Conservation (phyloP, 495 filamentous ascomycete species). For the Aspergillus olivimuriae region DNA sequence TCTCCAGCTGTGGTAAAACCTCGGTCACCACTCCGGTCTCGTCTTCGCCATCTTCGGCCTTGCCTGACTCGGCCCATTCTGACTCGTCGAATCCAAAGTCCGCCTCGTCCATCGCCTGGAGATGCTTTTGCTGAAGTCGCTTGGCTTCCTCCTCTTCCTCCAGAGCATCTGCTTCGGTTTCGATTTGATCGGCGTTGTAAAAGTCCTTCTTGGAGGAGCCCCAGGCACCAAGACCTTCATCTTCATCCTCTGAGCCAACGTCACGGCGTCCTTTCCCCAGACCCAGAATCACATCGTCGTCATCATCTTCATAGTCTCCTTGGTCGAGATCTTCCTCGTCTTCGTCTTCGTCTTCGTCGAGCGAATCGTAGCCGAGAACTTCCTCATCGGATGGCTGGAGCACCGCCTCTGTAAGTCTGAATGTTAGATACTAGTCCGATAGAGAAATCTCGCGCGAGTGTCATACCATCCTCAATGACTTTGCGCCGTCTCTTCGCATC, state of each 20-base stretch:
- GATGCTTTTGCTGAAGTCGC: slow-evolving; percentile 80
- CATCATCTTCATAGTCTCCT: slow-evolving; percentile 32
- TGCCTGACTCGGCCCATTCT: slow-evolving; percentile 61
- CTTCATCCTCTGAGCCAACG: slow-evolving; percentile 44
- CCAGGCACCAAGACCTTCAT: slow-evolving; percentile 75
- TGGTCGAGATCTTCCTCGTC: slow-evolving; percentile 26
- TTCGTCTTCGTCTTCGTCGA: slow-evolving; percentile 44
- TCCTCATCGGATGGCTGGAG: slow-evolving; percentile 83
- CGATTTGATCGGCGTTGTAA: slow-evolving; percentile 83
- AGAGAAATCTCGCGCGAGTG: not conserved
- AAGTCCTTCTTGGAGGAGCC: slow-evolving; percentile 84
- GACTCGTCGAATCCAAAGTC: slow-evolving; percentile 90
- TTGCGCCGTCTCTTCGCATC: slow-evolving; percentile 69
- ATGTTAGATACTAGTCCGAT: slow-evolving; percentile 12
- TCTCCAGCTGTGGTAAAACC: slow-evolving; percentile 70
- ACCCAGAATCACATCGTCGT: slow-evolving; percentile 12
- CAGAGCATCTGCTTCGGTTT: slow-evolving; percentile 85
- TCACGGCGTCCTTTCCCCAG: slow-evolving; percentile 18
- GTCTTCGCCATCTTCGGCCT: slow-evolving; percentile 29
- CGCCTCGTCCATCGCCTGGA: slow-evolving; percentile 75
- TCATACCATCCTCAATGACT: slow-evolving; percentile 55
- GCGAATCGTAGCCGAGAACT: slow-evolving; percentile 59
- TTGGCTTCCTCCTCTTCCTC: slow-evolving; percentile 89
- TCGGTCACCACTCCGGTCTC: slow-evolving; percentile 64
- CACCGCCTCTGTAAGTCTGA: slow-evolving; percentile 41